These are phyloP conservation scores for Pestalotiopsis fici DNA, from an alignment of 2,329 filamentous ascomycete genomes.

Conservation along the genomic window DNA sequence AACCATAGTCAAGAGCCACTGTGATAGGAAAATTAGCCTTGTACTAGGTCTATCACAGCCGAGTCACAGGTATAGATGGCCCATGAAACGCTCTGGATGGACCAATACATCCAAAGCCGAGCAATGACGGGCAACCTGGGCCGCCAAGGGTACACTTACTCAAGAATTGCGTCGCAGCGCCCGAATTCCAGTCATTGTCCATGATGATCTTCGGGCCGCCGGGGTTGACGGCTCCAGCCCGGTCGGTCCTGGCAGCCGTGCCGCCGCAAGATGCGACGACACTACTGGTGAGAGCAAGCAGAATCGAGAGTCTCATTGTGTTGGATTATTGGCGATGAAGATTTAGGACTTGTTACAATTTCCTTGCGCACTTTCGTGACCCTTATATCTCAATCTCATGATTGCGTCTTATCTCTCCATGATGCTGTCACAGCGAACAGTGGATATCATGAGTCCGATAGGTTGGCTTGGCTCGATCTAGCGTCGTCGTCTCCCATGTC, in stretches of 20 bases:
- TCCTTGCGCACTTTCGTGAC: background rate
- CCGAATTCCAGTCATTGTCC: conserved; percentile 47
- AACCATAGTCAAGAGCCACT: conserved; percentile 41
- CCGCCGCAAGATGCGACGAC: background rate
- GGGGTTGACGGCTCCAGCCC: conserved; percentile 7
- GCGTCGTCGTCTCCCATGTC: background rate
- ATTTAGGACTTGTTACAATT: background rate
- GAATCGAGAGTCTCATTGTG: background rate
- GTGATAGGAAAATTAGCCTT: background rate
- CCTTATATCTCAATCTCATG: background rate
- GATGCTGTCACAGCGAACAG: background rate
- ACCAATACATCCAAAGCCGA: no score
- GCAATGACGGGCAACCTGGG: no score
- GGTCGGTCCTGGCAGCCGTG: background rate
- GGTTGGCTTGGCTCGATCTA: background rate
- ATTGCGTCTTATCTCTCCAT: conserved; percentile 3
- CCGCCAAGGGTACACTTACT: background rate
- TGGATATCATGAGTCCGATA: background rate
- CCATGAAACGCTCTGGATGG: no score
- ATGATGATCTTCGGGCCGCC: conserved; percentile 31
- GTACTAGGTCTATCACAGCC: background rate
- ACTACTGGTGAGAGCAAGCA: background rate
- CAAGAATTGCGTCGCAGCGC: conserved; percentile 43
- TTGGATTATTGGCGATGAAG: background rate
- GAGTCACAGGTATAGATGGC: no score